Percentiles rank a stretch among this genome's conserved stretches.
phyloP scores from a whole-genome alignment of 2,329 filamentous ascomycete species.

The Penicillium rolfsii region DNA sequence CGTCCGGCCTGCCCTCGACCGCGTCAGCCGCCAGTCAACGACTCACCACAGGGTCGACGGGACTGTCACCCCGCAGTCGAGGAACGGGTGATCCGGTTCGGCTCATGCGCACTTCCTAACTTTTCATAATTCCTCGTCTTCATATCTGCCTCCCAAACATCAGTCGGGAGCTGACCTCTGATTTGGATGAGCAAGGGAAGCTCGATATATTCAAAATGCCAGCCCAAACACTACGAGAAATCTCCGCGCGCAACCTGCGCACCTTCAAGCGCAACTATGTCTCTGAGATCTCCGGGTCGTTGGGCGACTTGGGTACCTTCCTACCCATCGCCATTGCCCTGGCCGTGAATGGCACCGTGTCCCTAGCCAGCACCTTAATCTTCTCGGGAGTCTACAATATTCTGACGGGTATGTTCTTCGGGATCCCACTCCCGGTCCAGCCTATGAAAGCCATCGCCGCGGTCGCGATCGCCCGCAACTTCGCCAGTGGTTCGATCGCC shows the following conservation, averaged over 20 bases:
- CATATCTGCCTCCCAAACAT: not conserved
- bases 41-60: no score
- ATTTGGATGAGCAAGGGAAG: no score
- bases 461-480: slow-evolving; percentile 73
- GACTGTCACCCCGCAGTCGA: not conserved
- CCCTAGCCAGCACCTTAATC: slow-evolving; percentile 79
- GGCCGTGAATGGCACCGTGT: slow-evolving; percentile 75
- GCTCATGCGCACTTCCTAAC: slow-evolving; percentile 2
- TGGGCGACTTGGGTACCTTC: slow-evolving; percentile 87
- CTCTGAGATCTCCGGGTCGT: slow-evolving; percentile 82
- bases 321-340: slow-evolving; percentile 88
- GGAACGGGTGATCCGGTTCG: slow-evolving; percentile 15
- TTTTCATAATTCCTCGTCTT: not conserved
- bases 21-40: not conserved
- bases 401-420: slow-evolving; percentile 77
- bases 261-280: slow-evolving; percentile 61
- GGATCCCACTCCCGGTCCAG: slow-evolving; percentile 87
- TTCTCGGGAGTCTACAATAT: slow-evolving; percentile 90
- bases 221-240: slow-evolving; percentile 33
- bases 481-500: slow-evolving; percentile 71
- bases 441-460: slow-evolving; percentile 90
- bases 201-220: slow-evolving; percentile 24
- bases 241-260: slow-evolving; percentile 55
- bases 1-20: not conserved
- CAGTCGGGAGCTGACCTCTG: not conserved